These are phyloP conservation scores for Geoglossum cookeanum DNA, from an alignment of 2,329 filamentous ascomycete species.

Conservation along the genomic window DNA sequence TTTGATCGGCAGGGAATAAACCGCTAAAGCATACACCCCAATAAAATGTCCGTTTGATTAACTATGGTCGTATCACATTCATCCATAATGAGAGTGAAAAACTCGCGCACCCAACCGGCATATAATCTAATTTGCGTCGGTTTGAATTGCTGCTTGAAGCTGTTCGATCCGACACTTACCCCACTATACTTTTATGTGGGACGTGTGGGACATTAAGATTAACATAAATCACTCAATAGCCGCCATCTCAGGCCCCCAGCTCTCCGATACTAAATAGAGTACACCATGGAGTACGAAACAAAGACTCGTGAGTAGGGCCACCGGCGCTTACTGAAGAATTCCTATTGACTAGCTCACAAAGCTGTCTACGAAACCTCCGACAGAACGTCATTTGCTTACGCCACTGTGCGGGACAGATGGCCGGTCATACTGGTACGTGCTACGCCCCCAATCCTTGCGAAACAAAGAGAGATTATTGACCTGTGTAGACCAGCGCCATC, in stretches of 20 bases:
- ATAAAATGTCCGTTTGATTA: not conserved
- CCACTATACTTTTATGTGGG: not conserved
- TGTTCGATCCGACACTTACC: not conserved
- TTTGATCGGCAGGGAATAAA: not conserved
- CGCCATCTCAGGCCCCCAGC: not conserved
- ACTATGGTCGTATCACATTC: not conserved
- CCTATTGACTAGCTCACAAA: slow-evolving; percentile 18
- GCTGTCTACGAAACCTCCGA: slow-evolving; percentile 65
- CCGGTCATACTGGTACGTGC: slow-evolving; percentile 66
- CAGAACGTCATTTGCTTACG: slow-evolving; percentile 67
- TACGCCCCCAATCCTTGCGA: not conserved
- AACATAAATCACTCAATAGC: not conserved
- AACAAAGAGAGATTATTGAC: not conserved
- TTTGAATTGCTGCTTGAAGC: not conserved
- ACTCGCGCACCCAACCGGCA: not conserved
- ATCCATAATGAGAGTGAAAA: not conserved
- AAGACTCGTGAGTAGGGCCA: slow-evolving; percentile 41
- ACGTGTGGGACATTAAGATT: not conserved
- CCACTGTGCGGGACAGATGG: slow-evolving; percentile 76
- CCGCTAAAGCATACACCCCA: not conserved
- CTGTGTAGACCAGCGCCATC: slow-evolving; percentile 60
- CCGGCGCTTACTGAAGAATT: not conserved
- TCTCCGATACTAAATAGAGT: not conserved
- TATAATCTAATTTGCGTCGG: not conserved
- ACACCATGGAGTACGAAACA: slow-evolving; percentile 53